phyloP scores from a whole-genome alignment of 1,284 basidiomycete species.

The Leccinum solheimii region DNA sequence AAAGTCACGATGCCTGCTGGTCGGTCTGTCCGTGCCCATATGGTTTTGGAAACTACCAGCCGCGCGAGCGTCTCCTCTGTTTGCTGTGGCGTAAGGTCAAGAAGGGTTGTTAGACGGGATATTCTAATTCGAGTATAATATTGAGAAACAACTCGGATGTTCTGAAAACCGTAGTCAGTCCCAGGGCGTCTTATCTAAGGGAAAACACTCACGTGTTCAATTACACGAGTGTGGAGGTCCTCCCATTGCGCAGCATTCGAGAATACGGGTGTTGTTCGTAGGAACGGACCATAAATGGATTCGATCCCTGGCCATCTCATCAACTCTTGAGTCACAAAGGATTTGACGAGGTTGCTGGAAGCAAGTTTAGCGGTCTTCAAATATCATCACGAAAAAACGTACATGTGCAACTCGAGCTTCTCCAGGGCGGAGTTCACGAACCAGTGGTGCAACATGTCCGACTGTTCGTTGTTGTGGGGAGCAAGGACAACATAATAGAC shows the following conservation, averaged over 20 bases:
- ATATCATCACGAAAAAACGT: conserved; percentile 35
- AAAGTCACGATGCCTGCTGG: conserved; percentile 90
- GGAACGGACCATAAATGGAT: conserved; percentile 81
- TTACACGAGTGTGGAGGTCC: conserved; percentile 92
- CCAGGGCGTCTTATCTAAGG: too few species aligned
- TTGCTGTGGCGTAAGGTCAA: conserved; percentile 80
- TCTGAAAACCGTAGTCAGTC: conserved; percentile 52
- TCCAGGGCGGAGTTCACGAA: conserved; percentile 76
- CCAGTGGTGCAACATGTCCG: conserved; percentile 91
- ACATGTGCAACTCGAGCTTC: conserved; percentile 88
- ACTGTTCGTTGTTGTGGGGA: conserved; percentile 96
- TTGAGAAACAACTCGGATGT: conserved; percentile 90
- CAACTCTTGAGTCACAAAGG: conserved; percentile 92
- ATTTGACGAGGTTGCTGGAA: conserved; percentile 89
- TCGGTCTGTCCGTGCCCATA: conserved; percentile 94
- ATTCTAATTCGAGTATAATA: conserved; percentile 97
- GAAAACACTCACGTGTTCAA: conserved; percentile 82
- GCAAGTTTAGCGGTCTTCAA: conserved; percentile 8
- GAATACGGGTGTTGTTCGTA: conserved; percentile 85
- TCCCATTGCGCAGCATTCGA: conserved; percentile 85
- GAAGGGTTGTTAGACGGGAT: conserved; percentile 77
- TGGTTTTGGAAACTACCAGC: conserved; percentile 87
- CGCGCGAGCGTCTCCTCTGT: conserved; percentile 89
- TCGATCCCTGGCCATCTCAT: conserved; percentile 99
- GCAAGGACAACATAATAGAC: conserved; percentile 94